These are phyloP conservation scores for Falciphora oryzae DNA, from an alignment of 2,329 filamentous ascomycete genomes.

Conservation along the genomic window DNA sequence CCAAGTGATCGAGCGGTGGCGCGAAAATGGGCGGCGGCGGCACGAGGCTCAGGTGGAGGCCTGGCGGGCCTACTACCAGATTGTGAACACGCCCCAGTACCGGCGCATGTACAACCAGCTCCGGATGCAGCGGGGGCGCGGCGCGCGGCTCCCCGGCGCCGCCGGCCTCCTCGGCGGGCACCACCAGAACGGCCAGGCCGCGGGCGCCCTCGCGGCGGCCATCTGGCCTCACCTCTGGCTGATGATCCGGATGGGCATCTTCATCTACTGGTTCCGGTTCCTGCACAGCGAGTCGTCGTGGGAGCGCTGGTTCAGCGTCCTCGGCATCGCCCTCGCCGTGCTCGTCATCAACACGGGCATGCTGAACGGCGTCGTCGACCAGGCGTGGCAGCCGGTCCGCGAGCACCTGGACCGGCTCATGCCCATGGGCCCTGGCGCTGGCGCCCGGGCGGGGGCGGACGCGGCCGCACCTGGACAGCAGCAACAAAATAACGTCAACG, in stretches of 20 bases:
- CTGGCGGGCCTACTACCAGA: too few relatives aligned
- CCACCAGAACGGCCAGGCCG: conserved; percentile 35
- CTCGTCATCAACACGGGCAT: conserved; percentile 56
- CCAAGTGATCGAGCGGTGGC: conserved; percentile 10
- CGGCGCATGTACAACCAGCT: neutral
- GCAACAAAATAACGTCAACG: conserved; percentile 1
- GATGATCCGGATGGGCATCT: conserved; percentile 48
- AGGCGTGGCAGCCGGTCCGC: conserved; percentile 50
- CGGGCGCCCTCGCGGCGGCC: conserved; percentile 31
- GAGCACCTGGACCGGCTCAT: conserved; percentile 55
- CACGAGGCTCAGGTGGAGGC: neutral
- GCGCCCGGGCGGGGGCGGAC: conserved; percentile 1
- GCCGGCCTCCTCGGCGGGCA: conserved; percentile 11
- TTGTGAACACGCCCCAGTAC: too few relatives aligned
- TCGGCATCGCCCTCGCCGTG: conserved; percentile 46
- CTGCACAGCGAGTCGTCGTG: conserved; percentile 40
- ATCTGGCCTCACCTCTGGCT: conserved; percentile 61
- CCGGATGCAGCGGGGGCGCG: conserved; percentile 2
- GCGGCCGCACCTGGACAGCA: neutral
- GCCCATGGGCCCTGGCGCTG: conserved; percentile 35
- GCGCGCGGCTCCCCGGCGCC: too few relatives aligned
- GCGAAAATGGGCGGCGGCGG: conserved; percentile 9
- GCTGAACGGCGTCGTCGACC: conserved; percentile 49
- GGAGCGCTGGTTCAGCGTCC: conserved; percentile 52
- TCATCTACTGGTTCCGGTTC: conserved; percentile 57